These are phyloP conservation scores for Lycium barbarum DNA, from an alignment of 257 asterid genomes.

Conservation along the genomic window DNA sequence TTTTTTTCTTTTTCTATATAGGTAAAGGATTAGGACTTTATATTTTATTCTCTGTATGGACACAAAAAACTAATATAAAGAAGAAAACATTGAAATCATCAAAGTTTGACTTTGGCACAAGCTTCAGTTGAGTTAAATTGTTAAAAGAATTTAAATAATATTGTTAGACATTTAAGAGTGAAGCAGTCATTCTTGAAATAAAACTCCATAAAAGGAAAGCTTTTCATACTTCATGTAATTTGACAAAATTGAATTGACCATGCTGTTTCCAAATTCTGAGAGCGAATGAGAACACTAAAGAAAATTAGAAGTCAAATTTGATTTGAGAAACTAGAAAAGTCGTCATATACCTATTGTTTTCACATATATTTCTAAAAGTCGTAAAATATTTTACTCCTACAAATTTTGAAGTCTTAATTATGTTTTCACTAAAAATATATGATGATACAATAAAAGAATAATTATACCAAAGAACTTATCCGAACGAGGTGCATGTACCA, in stretches of 20 bases:
- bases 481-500: neutral
- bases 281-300: neutral
- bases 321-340: neutral
- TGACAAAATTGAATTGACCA: neutral
- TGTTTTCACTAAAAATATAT: neutral
- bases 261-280: neutral
- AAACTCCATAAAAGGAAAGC: neutral
- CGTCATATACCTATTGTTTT: neutral
- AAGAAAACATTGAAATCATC: conserved; percentile 8
- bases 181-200: conserved; percentile 19
- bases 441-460: neutral
- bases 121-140: neutral
- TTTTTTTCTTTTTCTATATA: neutral
- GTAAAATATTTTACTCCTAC: neutral
- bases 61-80: neutral
- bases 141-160: neutral
- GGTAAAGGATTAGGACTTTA: neutral
- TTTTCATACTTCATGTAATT: neutral
- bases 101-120: conserved; percentile 20
- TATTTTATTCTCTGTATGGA: neutral
- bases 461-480: neutral
- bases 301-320: neutral
- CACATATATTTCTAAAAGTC: neutral
- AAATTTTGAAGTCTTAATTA: neutral
- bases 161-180: neutral